A percentile compares a stretch with the other conserved stretches of the same genome.
Evolutionary conservation across 1,284 basidiomycete species (phyloP).

Genomic region (Entoloma clypeatum): DNA sequence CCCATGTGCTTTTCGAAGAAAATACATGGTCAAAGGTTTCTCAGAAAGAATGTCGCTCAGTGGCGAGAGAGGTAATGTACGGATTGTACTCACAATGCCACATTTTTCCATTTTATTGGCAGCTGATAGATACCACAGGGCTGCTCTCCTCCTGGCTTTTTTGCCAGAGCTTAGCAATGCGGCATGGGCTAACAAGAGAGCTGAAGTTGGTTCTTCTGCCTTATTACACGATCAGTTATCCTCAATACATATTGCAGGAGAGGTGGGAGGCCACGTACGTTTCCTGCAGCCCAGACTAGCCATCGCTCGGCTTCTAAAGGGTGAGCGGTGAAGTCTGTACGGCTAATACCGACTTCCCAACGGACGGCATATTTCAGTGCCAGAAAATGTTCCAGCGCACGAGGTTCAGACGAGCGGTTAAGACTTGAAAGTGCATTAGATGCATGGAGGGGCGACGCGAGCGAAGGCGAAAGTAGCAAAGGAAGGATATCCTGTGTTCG

Average conservation of each 20-base stretch:
- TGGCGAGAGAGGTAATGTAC: conserved; percentile 1
- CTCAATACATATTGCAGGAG: not conserved
- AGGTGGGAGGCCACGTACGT: conserved; percentile 44
- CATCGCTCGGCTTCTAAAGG: conserved; percentile 72
- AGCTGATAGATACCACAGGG: conserved; percentile 71
- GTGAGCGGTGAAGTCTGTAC: conserved; percentile 51
- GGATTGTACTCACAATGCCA: conserved; percentile 58
- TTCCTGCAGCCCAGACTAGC: conserved; percentile 77
- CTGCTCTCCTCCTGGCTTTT: conserved; percentile 54
- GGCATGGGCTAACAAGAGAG: conserved; percentile 70
- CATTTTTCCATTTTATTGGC: conserved; percentile 74
- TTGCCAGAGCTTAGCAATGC: conserved; percentile 63
- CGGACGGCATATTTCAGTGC: conserved; percentile 64
- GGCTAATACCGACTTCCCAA: conserved; percentile 67
- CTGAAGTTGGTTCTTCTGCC: conserved; percentile 77
- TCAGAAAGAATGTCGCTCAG: conserved; percentile 25
- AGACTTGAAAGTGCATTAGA: conserved; percentile 52
- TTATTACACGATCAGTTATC: conserved; percentile 26
- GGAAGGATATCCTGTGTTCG: conserved; percentile 65
- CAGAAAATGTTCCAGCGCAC: conserved; percentile 59
- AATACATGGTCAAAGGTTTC: conserved; percentile 81
- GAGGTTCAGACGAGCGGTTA: conserved; percentile 43
- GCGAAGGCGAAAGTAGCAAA: conserved; percentile 61
- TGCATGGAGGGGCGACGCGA: conserved; percentile 55
- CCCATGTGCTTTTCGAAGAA: conserved; percentile 64